Conservation (phyloP, 129 eudicot genomes). For the Chrysanthemum seticuspe region DNA sequence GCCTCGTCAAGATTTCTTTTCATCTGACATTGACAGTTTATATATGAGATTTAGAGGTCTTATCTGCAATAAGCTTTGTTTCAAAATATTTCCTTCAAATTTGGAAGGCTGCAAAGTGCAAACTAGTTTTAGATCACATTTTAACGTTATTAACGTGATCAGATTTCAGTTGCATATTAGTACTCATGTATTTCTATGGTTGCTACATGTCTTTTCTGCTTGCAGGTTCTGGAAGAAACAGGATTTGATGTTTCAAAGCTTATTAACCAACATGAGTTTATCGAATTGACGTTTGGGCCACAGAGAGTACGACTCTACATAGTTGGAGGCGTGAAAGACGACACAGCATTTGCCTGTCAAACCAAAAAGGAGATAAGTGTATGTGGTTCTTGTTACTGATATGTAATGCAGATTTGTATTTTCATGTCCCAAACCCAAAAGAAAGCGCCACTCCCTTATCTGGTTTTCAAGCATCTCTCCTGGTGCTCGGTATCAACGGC, state of each 20-base stretch:
- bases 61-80: too few species aligned
- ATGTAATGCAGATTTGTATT: neutral
- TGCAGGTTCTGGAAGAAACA: constrained; percentile 87
- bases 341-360: constrained; percentile 27
- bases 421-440: neutral
- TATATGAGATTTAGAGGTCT: too few species aligned
- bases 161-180: neutral
- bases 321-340: constrained; percentile 78
- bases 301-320: constrained; percentile 86
- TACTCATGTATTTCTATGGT: neutral
- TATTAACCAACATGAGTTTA: constrained; percentile 69
- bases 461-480: too few species aligned
- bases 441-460: neutral
- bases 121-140: too few species aligned
- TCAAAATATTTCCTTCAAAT: too few species aligned
- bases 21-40: too few species aligned
- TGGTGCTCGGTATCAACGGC: too few species aligned
- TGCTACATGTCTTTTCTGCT: constrained; percentile 11
- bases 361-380: too few species aligned
- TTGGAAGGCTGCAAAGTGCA: too few species aligned
- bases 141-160: too few species aligned
- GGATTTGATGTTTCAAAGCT: constrained; percentile 74
- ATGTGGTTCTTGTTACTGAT: neutral
- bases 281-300: constrained; percentile 70
- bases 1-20: too few species aligned